Percentiles rank a stretch among this genome's conserved stretches.
Evolutionary conservation across 805 yeast species (phyloP).

Genomic region (Nakazawaea peltata): DNA sequence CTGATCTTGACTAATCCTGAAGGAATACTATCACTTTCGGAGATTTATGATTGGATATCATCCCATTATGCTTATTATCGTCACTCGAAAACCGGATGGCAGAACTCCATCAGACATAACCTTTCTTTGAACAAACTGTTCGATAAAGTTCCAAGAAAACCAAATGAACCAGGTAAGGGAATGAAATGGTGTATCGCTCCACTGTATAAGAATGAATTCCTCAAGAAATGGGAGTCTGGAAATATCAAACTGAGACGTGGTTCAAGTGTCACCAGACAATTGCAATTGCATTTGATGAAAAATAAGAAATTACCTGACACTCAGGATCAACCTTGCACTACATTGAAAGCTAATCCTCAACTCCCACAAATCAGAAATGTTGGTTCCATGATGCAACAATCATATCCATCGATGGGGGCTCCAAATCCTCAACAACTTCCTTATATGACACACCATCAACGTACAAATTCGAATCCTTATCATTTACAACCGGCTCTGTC

Average conservation of each 20-base stretch:
- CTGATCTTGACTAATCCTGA: slow-evolving; percentile 86
- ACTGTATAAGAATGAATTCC: slow-evolving; percentile 73
- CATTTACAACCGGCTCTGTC: not conserved
- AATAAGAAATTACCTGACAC: slow-evolving; percentile 43
- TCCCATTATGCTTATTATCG: slow-evolving; percentile 86
- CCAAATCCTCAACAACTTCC: not conserved
- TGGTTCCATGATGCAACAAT: not conserved
- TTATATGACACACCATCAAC: not conserved
- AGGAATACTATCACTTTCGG: slow-evolving; percentile 82
- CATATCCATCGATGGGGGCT: not conserved
- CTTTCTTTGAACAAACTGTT: slow-evolving; percentile 92
- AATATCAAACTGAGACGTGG: slow-evolving; percentile 72
- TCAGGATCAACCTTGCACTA: slow-evolving; percentile 2
- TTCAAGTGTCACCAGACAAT: slow-evolving; percentile 70
- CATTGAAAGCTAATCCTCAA: slow-evolving; percentile 6
- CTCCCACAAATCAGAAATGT: slow-evolving; percentile 7
- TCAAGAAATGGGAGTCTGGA: slow-evolving; percentile 73
- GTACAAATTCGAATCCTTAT: not conserved
- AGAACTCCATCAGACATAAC: slow-evolving; percentile 94
- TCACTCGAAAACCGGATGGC: slow-evolving; percentile 95
- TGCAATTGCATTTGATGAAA: slow-evolving; percentile 65
- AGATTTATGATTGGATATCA: slow-evolving; percentile 88
- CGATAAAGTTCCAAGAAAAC: slow-evolving; percentile 92
- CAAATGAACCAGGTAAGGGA: slow-evolving; percentile 97
- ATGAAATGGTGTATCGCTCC: slow-evolving; percentile 98